These are phyloP conservation scores for Tulasnella sp. DNA, from an alignment of 768 basidiomycete genomes.

Conservation along the genomic window DNA sequence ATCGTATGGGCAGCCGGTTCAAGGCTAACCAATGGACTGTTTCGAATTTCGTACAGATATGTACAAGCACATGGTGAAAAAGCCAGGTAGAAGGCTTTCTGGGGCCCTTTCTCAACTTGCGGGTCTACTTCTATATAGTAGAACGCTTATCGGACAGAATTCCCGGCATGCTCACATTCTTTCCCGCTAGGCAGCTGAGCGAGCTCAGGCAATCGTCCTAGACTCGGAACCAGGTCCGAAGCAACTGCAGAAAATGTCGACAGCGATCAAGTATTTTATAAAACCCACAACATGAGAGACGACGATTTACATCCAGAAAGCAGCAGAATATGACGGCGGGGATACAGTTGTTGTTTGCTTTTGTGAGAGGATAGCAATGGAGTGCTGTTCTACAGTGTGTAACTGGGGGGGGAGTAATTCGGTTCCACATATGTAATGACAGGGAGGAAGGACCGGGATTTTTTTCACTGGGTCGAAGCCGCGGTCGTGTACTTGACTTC, in stretches of 20 bases:
- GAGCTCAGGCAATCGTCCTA: too few species aligned
- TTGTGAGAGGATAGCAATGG: neutral
- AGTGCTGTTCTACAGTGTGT: neutral
- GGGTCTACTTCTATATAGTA: too few species aligned
- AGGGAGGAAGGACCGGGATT: neutral
- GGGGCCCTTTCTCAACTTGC: too few species aligned
- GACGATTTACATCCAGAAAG: neutral
- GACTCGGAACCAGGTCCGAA: too few species aligned
- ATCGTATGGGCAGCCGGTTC: slow-evolving; percentile 75
- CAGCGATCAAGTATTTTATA: neutral
- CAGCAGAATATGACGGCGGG: neutral
- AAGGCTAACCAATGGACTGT: slow-evolving; percentile 88
- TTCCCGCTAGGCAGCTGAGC: too few species aligned
- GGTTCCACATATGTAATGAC: neutral
- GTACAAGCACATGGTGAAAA: slow-evolving; percentile 87
- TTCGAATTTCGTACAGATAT: slow-evolving; percentile 76
- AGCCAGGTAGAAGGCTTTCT: slow-evolving; percentile 62
- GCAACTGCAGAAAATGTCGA: neutral
- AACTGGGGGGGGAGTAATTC: neutral
- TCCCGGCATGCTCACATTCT: too few species aligned
- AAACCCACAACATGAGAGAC: neutral
- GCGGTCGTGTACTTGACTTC: slow-evolving; percentile 22
- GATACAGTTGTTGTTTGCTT: neutral
- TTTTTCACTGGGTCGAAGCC: too few species aligned
- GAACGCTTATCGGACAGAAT: too few species aligned